Evolutionary conservation across 2,329 filamentous ascomycete genomes (phyloP).

Genomic region (Orbilia javanica): DNA sequence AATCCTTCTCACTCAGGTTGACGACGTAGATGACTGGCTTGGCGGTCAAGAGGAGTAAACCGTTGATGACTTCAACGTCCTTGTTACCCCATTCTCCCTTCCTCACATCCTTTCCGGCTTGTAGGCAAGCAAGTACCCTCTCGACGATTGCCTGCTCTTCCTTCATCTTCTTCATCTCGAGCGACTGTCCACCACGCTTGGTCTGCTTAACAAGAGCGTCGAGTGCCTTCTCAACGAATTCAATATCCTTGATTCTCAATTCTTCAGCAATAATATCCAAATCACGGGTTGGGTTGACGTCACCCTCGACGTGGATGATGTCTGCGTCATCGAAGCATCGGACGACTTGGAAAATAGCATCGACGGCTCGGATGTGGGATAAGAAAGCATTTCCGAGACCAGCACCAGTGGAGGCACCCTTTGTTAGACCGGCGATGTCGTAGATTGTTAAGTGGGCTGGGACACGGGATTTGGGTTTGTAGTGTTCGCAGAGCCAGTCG

Average conservation of each 20-base stretch:
- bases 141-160: conserved; percentile 94
- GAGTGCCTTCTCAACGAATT: conserved; percentile 95
- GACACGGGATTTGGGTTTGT: conserved; percentile 94
- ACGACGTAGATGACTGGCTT: conserved; percentile 98
- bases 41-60: conserved; percentile 91
- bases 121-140: conserved; percentile 84
- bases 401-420: conserved; percentile 94
- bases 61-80: conserved; percentile 98
- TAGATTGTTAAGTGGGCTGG: conserved; percentile 98
- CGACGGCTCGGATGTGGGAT: conserved; percentile 97
- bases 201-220: conserved; percentile 96
- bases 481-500: conserved; percentile 95
- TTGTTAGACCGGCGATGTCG: conserved; percentile 96
- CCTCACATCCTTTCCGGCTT: conserved; percentile 84
- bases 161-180: conserved; percentile 97
- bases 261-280: conserved; percentile 97
- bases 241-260: conserved; percentile 96
- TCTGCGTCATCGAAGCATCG: conserved; percentile 98
- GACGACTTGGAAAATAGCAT: conserved; percentile 97
- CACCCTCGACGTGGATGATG: conserved; percentile 99
- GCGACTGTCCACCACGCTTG: conserved; percentile 88
- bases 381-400: conserved; percentile 98
- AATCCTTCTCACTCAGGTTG: conserved; percentile 97
- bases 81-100: conserved; percentile 91
- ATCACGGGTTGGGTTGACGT: conserved; percentile 94